These are phyloP conservation scores for Cercospora sp. DNA, from an alignment of 2,329 filamentous ascomycete genomes.

Conservation along the genomic window DNA sequence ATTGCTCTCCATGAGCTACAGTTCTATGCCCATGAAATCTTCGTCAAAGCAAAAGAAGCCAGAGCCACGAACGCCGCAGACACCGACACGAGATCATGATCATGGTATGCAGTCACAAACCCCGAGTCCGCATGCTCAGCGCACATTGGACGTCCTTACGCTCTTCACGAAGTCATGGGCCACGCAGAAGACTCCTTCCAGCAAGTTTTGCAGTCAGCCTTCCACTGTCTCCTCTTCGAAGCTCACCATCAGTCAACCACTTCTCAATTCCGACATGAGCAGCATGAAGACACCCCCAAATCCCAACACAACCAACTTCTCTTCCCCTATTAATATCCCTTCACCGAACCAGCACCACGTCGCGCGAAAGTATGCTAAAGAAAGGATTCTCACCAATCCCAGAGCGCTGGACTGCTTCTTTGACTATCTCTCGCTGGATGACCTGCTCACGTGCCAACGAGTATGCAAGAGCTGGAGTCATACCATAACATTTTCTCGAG, in stretches of 20 bases:
- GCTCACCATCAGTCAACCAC: background rate
- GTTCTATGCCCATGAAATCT: background rate
- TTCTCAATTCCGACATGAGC: background rate
- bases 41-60: background rate
- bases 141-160: background rate
- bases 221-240: background rate
- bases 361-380: background rate
- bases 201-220: background rate
- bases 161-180: background rate
- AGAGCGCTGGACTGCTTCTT: conserved; percentile 9
- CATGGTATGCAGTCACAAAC: background rate
- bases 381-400: background rate
- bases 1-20: background rate
- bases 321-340: background rate
- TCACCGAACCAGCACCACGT: background rate
- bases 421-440: background rate
- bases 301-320: background rate
- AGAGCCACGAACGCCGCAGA: background rate
- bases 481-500: background rate
- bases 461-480: conserved; percentile 8
- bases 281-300: background rate
- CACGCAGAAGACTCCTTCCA: background rate
- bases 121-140: background rate
- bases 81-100: background rate
- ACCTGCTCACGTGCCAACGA: conserved; percentile 6